Evolutionary conservation across 2,329 filamentous ascomycete species (phyloP).

Genomic region (Blastomyces percursus): DNA sequence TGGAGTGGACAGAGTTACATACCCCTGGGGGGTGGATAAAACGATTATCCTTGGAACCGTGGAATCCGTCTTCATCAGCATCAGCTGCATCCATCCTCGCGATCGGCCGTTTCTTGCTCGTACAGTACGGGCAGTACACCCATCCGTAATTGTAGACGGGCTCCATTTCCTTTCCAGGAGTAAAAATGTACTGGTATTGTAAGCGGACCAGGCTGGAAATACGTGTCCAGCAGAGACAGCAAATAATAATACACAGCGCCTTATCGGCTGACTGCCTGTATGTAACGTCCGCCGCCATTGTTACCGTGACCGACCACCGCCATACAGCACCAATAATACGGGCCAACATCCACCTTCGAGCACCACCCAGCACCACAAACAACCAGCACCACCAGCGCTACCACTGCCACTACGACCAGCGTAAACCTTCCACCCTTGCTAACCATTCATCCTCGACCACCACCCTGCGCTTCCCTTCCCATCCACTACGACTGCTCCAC

Average conservation of each 20-base stretch:
- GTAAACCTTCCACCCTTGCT: not conserved
- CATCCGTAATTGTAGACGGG: no score
- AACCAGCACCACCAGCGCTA: not conserved
- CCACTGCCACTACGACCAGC: not conserved
- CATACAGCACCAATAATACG: not conserved
- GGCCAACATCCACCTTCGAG: not conserved
- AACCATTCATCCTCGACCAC: not conserved
- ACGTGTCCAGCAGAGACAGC: not conserved
- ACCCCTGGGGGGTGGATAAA: not conserved
- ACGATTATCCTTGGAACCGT: not conserved
- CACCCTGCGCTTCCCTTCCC: not conserved
- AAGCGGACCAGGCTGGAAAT: not conserved
- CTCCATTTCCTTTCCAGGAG: no score
- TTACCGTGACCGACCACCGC: not conserved
- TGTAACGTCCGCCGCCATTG: not conserved
- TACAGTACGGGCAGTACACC: not conserved
- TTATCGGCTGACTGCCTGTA: conserved; percentile 2
- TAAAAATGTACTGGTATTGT: not conserved
- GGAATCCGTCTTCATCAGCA: not conserved
- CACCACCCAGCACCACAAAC: not conserved
- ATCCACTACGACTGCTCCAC: not conserved
- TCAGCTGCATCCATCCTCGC: not conserved
- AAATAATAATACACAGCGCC: not conserved
- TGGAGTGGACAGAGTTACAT: not conserved
- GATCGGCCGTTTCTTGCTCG: not conserved